A percentile compares a stretch with the other conserved stretches of the same genome.
These are phyloP conservation scores for Kazachstania kunashirensis DNA, from an alignment of 805 yeast genomes.

Conservation along the genomic window DNA sequence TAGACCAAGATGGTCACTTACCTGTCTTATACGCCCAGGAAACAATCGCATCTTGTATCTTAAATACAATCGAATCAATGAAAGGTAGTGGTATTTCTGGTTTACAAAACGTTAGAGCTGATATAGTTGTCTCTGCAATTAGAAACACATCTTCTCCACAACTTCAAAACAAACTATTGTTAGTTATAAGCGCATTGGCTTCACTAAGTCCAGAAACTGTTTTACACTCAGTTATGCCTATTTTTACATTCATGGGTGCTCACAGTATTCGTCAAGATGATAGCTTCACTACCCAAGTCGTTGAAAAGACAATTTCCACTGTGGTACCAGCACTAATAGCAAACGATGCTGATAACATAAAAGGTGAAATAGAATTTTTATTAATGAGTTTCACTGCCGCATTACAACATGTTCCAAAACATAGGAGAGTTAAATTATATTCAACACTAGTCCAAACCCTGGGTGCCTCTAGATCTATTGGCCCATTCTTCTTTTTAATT, in stretches of 20 bases:
- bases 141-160: slow-evolving; percentile 87
- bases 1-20: slow-evolving; percentile 83
- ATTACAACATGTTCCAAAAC: slow-evolving; percentile 90
- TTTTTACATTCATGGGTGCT: slow-evolving; percentile 98
- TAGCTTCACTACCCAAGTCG: slow-evolving; percentile 84
- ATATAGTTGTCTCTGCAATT: slow-evolving; percentile 81
- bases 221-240: slow-evolving; percentile 97
- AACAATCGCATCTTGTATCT: slow-evolving; percentile 78
- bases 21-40: slow-evolving; percentile 91
- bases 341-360: slow-evolving; percentile 31
- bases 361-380: slow-evolving; percentile 71
- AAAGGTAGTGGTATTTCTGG: slow-evolving; percentile 39
- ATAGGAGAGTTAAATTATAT: slow-evolving; percentile 81
- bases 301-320: slow-evolving; percentile 79
- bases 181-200: slow-evolving; percentile 83
- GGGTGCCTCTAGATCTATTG: slow-evolving; percentile 57
- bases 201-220: slow-evolving; percentile 83
- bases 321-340: slow-evolving; percentile 84
- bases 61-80: slow-evolving; percentile 51
- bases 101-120: slow-evolving; percentile 69
- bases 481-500: slow-evolving; percentile 63
- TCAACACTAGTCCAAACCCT: slow-evolving; percentile 68
- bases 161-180: slow-evolving; percentile 77
- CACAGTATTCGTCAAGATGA: slow-evolving; percentile 95
- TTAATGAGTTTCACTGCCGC: slow-evolving; percentile 89